Base-by-base conservation (phyloP, 176 grass and related monocot species). In the Zizania latifolia region DNA sequence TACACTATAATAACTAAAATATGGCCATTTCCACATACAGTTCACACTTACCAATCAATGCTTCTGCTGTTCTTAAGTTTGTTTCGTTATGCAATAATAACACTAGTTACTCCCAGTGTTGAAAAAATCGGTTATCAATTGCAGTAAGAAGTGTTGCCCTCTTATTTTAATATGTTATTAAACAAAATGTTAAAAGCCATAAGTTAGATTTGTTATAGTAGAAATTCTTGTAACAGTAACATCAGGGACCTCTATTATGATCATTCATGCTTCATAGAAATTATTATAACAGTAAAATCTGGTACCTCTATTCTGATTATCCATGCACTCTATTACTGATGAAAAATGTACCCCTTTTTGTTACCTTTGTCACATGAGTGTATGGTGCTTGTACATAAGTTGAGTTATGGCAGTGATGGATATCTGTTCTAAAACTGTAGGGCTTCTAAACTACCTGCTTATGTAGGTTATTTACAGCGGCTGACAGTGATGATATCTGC, bases 391-490 rank as follows among this genome's bases (percentile, higher is more conserved):
- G 32, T 76, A 71, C 53, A 31, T 27, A 69, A 62, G 15, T 29
- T 76, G 6, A 51, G 32, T 43, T 58, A 41, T 61, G 27, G 8
- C 4, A 54, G 43, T 82, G 55, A 74, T 69, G 68, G 29, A 64
- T 75, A 63, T 75, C 14, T 72, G 32, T 8, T 76, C 55, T 43
- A 27, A 41, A 71, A 81, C 63, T 78, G 14, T 57, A 79, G 66
- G 62, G 57, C 74, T 78, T 88, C 56, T 65, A 81, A 83, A 82
- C 54, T 79, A 70, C 46, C 80, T 93, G 81, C 80, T 91, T 77
- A 76, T 95, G 85, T 85, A 98, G 94, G 90, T 93, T 98, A 92
- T 98, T 98, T 83, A 92, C 94, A 87, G 94, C 88, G 43, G 94
- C 94, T 89, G 94, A 98, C 75, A 93, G 94, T 81, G 94, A 98